Conservation (phyloP, 768 basidiomycete genomes). For the Leccinellum albellum region DNA sequence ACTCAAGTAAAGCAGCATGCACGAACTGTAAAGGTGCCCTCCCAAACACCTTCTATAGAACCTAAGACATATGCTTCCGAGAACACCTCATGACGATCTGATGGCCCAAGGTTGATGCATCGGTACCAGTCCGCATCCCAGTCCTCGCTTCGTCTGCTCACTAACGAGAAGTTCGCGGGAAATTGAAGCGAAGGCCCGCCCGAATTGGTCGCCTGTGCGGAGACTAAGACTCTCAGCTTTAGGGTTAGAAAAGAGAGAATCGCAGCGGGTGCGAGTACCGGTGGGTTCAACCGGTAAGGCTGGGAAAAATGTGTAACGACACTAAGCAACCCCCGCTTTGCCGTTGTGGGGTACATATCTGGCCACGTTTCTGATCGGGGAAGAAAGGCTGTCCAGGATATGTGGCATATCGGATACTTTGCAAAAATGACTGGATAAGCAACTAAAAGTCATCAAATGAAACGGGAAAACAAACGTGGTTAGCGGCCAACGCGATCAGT, state of each 20-base stretch:
- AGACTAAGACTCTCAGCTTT: slow-evolving; percentile 25
- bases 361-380: slow-evolving; percentile 45
- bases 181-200: slow-evolving; percentile 7
- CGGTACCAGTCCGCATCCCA: slow-evolving; percentile 74
- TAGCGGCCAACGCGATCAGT: slow-evolving; percentile 64
- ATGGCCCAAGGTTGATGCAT: slow-evolving; percentile 39
- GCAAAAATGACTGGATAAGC: slow-evolving; percentile 5
- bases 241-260: slow-evolving; percentile 68
- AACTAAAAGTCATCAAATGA: slow-evolving; percentile 3
- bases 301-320: slow-evolving; percentile 43
- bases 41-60: slow-evolving; percentile 76
- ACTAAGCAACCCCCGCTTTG: slow-evolving; percentile 14
- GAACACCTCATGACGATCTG: slow-evolving; percentile 31
- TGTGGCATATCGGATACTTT: slow-evolving; percentile 60
- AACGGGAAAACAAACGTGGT: slow-evolving; percentile 41
- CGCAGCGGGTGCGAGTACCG: slow-evolving; percentile 65
- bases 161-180: slow-evolving; percentile 11
- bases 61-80: slow-evolving; percentile 56
- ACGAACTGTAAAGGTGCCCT: slow-evolving; percentile 71
- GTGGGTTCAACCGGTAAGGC: slow-evolving; percentile 45
- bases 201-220: neutral
- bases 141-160: slow-evolving; percentile 39
- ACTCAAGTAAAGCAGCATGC: neutral
- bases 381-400: slow-evolving; percentile 56
- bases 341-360: slow-evolving; percentile 41